Base-by-base conservation (phyloP, 2,329 filamentous ascomycete genomes). In the Pestalotiopsis sp. region DNA sequence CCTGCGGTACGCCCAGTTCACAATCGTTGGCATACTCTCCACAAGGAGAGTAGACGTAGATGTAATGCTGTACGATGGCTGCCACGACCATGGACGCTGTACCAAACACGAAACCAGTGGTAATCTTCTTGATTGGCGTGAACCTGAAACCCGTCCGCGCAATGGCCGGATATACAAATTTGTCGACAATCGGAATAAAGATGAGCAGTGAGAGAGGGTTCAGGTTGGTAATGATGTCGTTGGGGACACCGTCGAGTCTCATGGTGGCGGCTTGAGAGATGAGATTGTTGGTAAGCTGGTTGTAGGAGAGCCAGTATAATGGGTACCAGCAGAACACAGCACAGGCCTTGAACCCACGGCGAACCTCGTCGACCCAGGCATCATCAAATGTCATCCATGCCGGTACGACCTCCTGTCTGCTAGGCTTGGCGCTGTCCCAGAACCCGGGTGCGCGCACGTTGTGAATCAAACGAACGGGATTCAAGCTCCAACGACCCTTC, bases 311-410 rank as follows among this genome's bases (percentile, higher is more conserved):
- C 83, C 86, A 89, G 80, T 87, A 89, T 72, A 90, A 85, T 56
- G 91, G 91, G 68, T 90, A 87, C 84, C 91, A 94, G 71, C 90
- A 79, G 79, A 93, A 95, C 41, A 94, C 91, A 72, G 87, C 85
- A 83, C 91, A 93, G 68, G 91, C 91, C 74, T 87, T 84, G 68
- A 92, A 83, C 70, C 91, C 92, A 80, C 92, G 90, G 66, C 85
- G 85, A 63, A 94, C 89, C 77, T 95, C 91, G 76, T 94, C 92
- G 41, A 95, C 92, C 92, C 92, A 95, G 66, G 89, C 88, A 73
- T 95, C 93, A 71, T 95, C 92, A 73, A 94, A 94, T 0, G 90
- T 92, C 91, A 95, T 94, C 92, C 92, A 95, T 0, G 67, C 56
- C 0, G 92, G 92, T 71, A 84, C 77, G 1, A 78, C 79, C 49